Evolutionary conservation across 2,329 filamentous ascomycete species (phyloP).

Genomic region (Fusarium mangiferae): DNA sequence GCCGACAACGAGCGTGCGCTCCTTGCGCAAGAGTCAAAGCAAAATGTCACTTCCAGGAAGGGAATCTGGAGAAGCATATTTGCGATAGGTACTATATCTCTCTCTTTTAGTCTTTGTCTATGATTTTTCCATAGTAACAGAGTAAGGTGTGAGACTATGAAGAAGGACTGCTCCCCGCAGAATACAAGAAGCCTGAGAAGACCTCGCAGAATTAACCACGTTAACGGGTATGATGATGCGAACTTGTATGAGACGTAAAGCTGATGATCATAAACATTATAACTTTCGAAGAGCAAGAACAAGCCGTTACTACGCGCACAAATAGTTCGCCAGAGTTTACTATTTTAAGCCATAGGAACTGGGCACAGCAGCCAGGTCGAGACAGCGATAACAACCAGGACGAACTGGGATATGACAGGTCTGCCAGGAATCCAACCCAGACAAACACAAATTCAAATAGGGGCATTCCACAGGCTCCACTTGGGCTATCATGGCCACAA

Average conservation of each 20-base stretch:
- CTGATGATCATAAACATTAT: background rate
- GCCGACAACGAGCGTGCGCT: constrained; percentile 46
- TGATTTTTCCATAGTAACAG: background rate
- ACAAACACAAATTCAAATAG: background rate
- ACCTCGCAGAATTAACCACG: constrained; percentile 45
- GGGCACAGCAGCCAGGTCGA: background rate
- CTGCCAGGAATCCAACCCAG: background rate
- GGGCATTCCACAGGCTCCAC: constrained; percentile 37
- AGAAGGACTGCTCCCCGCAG: constrained; percentile 45
- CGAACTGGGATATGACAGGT: background rate
- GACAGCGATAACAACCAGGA: background rate
- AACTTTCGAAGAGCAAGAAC: background rate
- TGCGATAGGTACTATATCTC: constrained; percentile 43
- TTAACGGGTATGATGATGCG: constrained; percentile 35
- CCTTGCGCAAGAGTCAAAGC: constrained; percentile 45
- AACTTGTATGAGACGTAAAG: background rate
- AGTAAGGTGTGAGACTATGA: constrained; percentile 42
- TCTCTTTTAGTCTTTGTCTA: background rate
- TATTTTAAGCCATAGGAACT: background rate
- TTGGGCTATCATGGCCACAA: constrained; percentile 54
- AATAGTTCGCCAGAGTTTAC: background rate
- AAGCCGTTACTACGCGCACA: background rate
- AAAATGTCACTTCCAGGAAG: constrained; percentile 44
- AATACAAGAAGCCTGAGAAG: constrained; percentile 45
- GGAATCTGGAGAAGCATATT: constrained; percentile 34